These are phyloP conservation scores for Candida wancherniae DNA, from an alignment of 805 yeast genomes.

Conservation along the genomic window DNA sequence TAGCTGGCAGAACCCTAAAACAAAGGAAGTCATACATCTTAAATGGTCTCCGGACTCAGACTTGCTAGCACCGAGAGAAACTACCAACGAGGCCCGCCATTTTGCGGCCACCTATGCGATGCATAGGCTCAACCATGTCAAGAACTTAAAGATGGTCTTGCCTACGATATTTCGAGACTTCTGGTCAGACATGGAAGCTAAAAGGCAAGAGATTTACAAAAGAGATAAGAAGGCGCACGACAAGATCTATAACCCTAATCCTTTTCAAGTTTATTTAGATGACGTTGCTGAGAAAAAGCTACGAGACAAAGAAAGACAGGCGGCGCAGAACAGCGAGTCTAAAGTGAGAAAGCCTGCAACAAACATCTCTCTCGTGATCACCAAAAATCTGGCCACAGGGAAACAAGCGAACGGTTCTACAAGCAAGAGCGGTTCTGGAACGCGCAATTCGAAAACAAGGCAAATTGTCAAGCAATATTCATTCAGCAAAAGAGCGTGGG, in stretches of 20 bases:
- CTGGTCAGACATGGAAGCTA: slow-evolving; percentile 70
- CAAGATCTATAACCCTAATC: slow-evolving; percentile 60
- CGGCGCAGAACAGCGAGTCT: slow-evolving; percentile 43
- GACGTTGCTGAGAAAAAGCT: slow-evolving; percentile 42
- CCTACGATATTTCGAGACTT: slow-evolving; percentile 77
- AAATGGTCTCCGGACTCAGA: slow-evolving; percentile 50
- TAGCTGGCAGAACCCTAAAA: slow-evolving; percentile 74
- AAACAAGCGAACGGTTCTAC: slow-evolving; percentile 1
- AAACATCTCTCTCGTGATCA: slow-evolving; percentile 15
- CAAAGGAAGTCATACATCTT: slow-evolving; percentile 59
- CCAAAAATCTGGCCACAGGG: no score
- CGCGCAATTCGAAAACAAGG: not conserved
- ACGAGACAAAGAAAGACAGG: slow-evolving; percentile 43
- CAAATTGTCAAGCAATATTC: slow-evolving; percentile 10
- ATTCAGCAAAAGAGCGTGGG: slow-evolving; percentile 63
- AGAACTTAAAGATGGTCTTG: slow-evolving; percentile 79
- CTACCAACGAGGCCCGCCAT: slow-evolving; percentile 87
- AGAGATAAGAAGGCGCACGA: slow-evolving; percentile 46
- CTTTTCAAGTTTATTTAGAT: slow-evolving; percentile 67
- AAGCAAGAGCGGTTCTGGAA: no score
- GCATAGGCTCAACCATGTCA: slow-evolving; percentile 72
- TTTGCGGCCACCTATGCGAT: slow-evolving; percentile 85
- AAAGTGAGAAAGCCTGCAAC: slow-evolving; percentile 46
- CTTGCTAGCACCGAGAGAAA: slow-evolving; percentile 59
- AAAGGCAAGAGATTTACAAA: slow-evolving; percentile 47